These are phyloP conservation scores for Cystofilobasidium ferigula DNA, from an alignment of 768 basidiomycete genomes.

Conservation along the genomic window DNA sequence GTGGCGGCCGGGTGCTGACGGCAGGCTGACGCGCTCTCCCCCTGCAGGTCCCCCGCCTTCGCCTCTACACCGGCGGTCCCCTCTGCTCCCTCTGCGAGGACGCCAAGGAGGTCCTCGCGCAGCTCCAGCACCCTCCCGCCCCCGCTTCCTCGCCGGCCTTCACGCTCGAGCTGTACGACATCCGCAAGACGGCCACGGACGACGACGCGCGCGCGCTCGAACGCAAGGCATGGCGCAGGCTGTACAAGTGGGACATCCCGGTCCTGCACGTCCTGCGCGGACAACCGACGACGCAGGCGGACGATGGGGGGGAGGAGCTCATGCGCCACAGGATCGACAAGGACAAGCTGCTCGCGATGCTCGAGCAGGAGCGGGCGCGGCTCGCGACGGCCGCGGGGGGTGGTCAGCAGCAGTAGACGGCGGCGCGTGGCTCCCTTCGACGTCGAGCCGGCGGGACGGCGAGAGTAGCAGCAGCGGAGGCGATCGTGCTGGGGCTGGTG, in stretches of 20 bases:
- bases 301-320: neutral
- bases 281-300: neutral
- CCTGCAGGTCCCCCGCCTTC: neutral
- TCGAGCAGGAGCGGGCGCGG: neutral
- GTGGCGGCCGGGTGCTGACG: no score
- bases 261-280: conserved; percentile 3
- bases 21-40: no score
- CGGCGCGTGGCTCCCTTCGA: neutral
- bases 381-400: no score
- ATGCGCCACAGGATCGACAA: neutral
- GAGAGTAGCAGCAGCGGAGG: neutral
- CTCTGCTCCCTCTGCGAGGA: conserved; percentile 17
- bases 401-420: neutral
- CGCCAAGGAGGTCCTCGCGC: neutral
- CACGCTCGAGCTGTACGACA: conserved; percentile 11
- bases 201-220: neutral
- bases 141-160: conserved; percentile 3
- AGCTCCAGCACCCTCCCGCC: neutral
- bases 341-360: neutral
- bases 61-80: conserved; percentile 12
- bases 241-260: conserved; percentile 14
- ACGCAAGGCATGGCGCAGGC: conserved; percentile 12
- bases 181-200: conserved; percentile 2
- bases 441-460: neutral
- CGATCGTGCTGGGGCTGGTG: neutral